Evolutionary conservation across 306 rosid genomes (phyloP), one percentile per base, ranked within the genome.

Genomic region (Vachellia collinsii): DNA sequence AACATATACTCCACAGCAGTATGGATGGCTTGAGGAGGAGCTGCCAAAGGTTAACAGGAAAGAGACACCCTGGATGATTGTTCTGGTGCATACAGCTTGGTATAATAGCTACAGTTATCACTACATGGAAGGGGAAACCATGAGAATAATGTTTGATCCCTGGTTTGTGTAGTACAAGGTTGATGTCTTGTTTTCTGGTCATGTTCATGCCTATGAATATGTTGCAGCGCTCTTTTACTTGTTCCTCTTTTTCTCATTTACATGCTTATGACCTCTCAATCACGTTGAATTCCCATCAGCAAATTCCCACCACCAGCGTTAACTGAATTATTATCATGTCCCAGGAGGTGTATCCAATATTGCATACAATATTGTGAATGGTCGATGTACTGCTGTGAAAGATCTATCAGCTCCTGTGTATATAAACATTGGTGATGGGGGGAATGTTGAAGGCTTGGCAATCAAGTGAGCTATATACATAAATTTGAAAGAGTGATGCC

Each of bases 131-230:
- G 98, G 97, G 70, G 98, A 94, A 87, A 71, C 91, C 79, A 92
- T 92, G 94, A 89, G 97, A 88, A 97, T 90, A 5, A 86, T 88
- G 92, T 91, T 20, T 58, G 98, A 94, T 80, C 23, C 79, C 13
- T 90, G 90, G 93, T 92, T 94, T 73, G 95, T 90, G 20, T 1
- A 81, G 81, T 85, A 86, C 92, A 92, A 90, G 85, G 97, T 94
- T 6, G 98, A 94, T 58, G 85, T 94, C 36, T 94, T 92, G 47
- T 91, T 84, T 84, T 87, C 97, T 59, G 97, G 98, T 68, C 98
- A 94, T 76, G 98, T 94, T 34, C 98, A 92, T 76, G 97, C 98
- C 44, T 94, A 94, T 48, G 98, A 94, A 97, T 92, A 86, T 87
- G 94, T 75, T 14, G 50, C 79, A 51, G 11, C 53, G 66, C 76